Conservation (phyloP, 2,329 filamentous ascomycete genomes). For the Colletotrichum viniferum region DNA sequence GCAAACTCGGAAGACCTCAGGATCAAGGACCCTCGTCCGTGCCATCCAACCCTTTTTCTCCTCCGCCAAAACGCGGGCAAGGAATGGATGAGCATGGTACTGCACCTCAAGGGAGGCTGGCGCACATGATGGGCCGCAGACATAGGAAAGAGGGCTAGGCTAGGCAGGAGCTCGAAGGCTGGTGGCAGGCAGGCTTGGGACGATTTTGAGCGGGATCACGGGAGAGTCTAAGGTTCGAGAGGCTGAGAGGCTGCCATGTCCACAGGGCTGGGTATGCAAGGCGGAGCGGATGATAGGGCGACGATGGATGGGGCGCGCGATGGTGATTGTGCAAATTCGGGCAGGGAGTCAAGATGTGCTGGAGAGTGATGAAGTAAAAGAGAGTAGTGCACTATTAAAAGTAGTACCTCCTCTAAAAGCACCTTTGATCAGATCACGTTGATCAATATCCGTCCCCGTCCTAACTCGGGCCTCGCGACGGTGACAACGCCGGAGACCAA, state of each 20-base stretch:
- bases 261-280: slow-evolving; percentile 16
- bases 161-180: not conserved
- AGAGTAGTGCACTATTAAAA: slow-evolving; percentile 25
- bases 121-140: not conserved
- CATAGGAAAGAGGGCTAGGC: not conserved
- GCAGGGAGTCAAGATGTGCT: slow-evolving; percentile 19
- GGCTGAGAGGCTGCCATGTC: not conserved
- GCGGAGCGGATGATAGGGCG: not conserved
- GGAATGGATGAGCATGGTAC: not conserved
- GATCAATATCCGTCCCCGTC: slow-evolving; percentile 15
- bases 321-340: slow-evolving; percentile 6
- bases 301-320: slow-evolving; percentile 8
- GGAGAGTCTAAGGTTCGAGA: not conserved
- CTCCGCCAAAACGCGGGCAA: not conserved
- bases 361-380: slow-evolving; percentile 20
- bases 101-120: not conserved
- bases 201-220: slow-evolving; percentile 1
- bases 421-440: slow-evolving; percentile 19
- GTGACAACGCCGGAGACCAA: slow-evolving; percentile 1
- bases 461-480: slow-evolving; percentile 5
- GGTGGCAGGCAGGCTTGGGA: not conserved
- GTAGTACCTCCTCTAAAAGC: slow-evolving; percentile 23
- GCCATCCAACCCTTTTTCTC: not conserved
- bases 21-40: not conserved
- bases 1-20: not conserved